A percentile compares a stretch with the other conserved stretches of the same genome.
Evolutionary conservation across 352 stramenopile genomes (phyloP).

Genomic region (Phytophthora megakarya): DNA sequence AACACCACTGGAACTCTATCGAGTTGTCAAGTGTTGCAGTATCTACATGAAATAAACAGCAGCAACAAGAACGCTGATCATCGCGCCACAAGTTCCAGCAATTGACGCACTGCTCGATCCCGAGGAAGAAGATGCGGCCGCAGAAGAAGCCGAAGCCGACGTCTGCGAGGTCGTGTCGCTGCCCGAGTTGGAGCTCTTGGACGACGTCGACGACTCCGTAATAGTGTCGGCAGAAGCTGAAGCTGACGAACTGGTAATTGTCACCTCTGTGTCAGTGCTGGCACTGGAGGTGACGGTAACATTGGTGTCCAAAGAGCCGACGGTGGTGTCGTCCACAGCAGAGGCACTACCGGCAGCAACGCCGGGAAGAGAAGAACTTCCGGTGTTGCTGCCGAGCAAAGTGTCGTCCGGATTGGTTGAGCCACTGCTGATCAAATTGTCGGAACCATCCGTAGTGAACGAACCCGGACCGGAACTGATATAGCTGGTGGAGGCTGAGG

Average conservation of each 20-base stretch:
- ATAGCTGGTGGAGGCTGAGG: slow-evolving; percentile 17
- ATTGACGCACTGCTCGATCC: slow-evolving; percentile 26
- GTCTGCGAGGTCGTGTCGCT: slow-evolving; percentile 12
- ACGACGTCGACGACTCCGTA: slow-evolving; percentile 11
- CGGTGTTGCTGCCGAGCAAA: slow-evolving; percentile 15
- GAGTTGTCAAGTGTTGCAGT: too few species aligned
- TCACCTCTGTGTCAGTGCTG: slow-evolving; percentile 21
- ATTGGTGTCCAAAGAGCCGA: slow-evolving; percentile 46
- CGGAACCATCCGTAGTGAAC: slow-evolving; percentile 4
- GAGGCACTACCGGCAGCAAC: slow-evolving; percentile 11
- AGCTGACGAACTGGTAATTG: slow-evolving; percentile 25
- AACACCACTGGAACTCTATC: slow-evolving; percentile 11
- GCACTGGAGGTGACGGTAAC: slow-evolving; percentile 21
- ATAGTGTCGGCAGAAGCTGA: slow-evolving; percentile 17
- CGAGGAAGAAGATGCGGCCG: slow-evolving; percentile 20
- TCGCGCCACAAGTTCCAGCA: slow-evolving; percentile 3
- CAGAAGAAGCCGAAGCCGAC: slow-evolving; percentile 22
- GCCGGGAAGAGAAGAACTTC: slow-evolving; percentile 12
- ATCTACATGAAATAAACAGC: slow-evolving; percentile 26
- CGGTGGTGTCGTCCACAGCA: slow-evolving; percentile 19
- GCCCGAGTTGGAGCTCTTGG: slow-evolving; percentile 18
- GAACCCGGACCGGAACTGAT: slow-evolving; percentile 16
- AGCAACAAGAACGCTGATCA: slow-evolving; percentile 11
- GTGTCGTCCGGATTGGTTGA: slow-evolving; percentile 18
- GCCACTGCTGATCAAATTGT: slow-evolving; percentile 7